Evolutionary conservation across 306 rosid genomes (phyloP).

Genomic region (Datisca glomerata): DNA sequence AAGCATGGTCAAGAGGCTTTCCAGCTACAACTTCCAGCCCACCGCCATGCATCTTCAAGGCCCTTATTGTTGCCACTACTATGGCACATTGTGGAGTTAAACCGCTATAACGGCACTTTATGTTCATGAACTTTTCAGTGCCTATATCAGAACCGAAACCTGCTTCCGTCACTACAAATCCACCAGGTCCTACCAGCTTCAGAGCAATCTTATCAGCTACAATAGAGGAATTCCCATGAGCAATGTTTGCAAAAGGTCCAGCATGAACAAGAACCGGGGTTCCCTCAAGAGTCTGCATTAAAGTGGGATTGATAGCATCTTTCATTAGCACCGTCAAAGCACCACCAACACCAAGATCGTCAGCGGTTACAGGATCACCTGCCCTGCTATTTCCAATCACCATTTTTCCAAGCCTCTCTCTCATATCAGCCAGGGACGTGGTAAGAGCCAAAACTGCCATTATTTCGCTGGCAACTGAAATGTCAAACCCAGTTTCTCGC

Average conservation of each 20-base stretch:
- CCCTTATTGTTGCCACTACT: slow-evolving; percentile 87
- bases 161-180: slow-evolving; percentile 98
- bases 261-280: slow-evolving; percentile 99
- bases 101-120: slow-evolving; percentile 87
- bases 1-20: slow-evolving; percentile 82
- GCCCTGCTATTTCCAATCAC: slow-evolving; percentile 88
- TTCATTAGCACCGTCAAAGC: slow-evolving; percentile 94
- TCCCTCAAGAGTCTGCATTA: slow-evolving; percentile 98
- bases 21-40: slow-evolving; percentile 96
- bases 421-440: slow-evolving; percentile 85
- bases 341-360: slow-evolving; percentile 96
- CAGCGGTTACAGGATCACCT: slow-evolving; percentile 85
- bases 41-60: slow-evolving; percentile 95
- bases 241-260: slow-evolving; percentile 95
- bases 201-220: slow-evolving; percentile 97
- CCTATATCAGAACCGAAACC: slow-evolving; percentile 99
- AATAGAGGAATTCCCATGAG: slow-evolving; percentile 93
- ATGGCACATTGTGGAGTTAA: slow-evolving; percentile 91
- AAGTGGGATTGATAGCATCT: slow-evolving; percentile 94
- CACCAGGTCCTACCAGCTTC: slow-evolving; percentile 89
- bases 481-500: slow-evolving; percentile 94
- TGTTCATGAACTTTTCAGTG: slow-evolving; percentile 90
- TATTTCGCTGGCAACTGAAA: slow-evolving; percentile 95
- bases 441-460: slow-evolving; percentile 99
- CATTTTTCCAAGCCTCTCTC: slow-evolving; percentile 95